Evolutionary conservation across 2,329 filamentous ascomycete species (phyloP), one percentile per base, ranked within the genome.

Genomic region (Capronia americana): DNA sequence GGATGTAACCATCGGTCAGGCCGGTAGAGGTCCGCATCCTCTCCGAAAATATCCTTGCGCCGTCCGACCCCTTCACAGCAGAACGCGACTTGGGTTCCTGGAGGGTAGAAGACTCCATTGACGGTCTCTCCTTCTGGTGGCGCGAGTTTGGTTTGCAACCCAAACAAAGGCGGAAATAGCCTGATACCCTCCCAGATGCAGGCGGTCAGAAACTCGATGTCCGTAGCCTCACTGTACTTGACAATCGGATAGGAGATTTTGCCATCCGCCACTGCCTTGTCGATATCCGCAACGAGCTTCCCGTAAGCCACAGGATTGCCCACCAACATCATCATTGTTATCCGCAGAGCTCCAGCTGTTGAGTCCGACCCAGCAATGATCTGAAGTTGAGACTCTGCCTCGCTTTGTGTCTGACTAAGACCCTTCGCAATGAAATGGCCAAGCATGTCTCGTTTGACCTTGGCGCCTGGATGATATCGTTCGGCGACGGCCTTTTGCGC

Each of bases 11-110:
- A 74, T 54, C 72, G 61, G 30, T 69, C 71, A 14, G 72, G 72
- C 24, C 65, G 65, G 63, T 71, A 74, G 11, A 53, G 50, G 0
- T 82, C 78, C 1, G 80, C 81, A 58, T 84, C 82, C 0, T 73
- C 59, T 3, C 82, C 83, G 74, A 77, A 85, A 61, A 81, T 74
- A 38, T 85, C 83, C 46, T 75, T 76, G 14, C 90, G 86, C 1
- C 91, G 87, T 74, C 95, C 91, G 90, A 94, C 91, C 0, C 88
- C 83, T 55, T 84, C 88, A 24, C 41, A 48, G 24, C 56, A 58
- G 81, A 92, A 48, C 7, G 79, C 82, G 7, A 86, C 34, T 38
- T 80, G 74, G 0, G 80, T 81, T 30, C 83, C 83, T 41, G 75
- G 79, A 0, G 83, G 83, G 26, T 84, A 78, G 70, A 74, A 79